Evolutionary conservation across 139 green algal genomes (phyloP), one percentile per base, ranked within the genome.

Genomic region (Mesostigma viride): DNA sequence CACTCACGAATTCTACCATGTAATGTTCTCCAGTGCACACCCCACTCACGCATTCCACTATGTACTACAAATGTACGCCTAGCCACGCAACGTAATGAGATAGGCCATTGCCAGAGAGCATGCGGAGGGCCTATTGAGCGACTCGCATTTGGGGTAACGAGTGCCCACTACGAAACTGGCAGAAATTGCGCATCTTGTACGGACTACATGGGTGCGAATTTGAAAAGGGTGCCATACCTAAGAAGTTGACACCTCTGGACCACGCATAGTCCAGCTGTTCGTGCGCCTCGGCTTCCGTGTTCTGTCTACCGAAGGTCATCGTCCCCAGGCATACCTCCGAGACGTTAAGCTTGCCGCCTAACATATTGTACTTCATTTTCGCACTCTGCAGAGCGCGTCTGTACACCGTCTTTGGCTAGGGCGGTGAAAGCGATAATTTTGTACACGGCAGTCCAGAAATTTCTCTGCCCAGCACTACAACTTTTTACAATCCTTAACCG

Each of bases 231-330:
- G 11, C 14, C 40, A 24, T 14, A 51, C 40, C 40, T 27, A 96
- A 66, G 65, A 96, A 94, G 76, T 96, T 96, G 31, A 96, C 58
- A 4, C 83, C 87, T 24, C 66, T 61, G n/a, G 82, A 75, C 35
- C 77, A 47, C 0, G 80, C 79, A 35, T 82, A 83, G 60, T 79
- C 70, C 26, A 89, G 65, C 69, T 88, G 78, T 53, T 74, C 65
- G 47, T 86, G 76, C n/a, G 78, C 79, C 67, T 88, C 81, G 65
- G 70, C 56, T 47, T 83, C 76, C 11, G 79, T 84, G 58, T 89
- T 92, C 62, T 92, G 86, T 35, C 75, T 30, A 1, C 89, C 90
- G 74, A 79, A 96, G 4, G 90, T 96, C 89, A 95, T 95, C 35
- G 36, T 64, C 3, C 68, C 68, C 6, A 72, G 32, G 59, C 68